phyloP scores from a whole-genome alignment of 257 asterid genomes.

The Asclepias syriaca region DNA sequence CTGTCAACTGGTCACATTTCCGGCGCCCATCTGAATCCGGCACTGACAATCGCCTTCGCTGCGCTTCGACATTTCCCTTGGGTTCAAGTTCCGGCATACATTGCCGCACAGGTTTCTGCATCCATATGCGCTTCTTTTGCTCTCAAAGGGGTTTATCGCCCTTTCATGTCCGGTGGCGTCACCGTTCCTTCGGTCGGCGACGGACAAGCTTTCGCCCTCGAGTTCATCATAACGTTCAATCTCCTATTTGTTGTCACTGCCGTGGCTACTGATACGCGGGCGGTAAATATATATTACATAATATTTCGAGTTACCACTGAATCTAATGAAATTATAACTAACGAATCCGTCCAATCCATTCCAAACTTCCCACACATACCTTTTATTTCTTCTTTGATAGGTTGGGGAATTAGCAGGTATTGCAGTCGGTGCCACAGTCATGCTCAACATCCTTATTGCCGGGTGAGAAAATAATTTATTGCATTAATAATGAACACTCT shows the following conservation, averaged over 20 bases:
- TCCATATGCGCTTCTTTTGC: slow-evolving; percentile 89
- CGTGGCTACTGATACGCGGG: slow-evolving; percentile 89
- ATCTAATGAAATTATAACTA: neutral
- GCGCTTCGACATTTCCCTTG: slow-evolving; percentile 89
- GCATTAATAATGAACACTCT: no score
- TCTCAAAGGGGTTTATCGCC: slow-evolving; percentile 73
- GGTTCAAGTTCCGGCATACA: slow-evolving; percentile 82
- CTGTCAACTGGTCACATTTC: slow-evolving; percentile 90
- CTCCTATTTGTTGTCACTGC: slow-evolving; percentile 87
- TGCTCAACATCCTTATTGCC: slow-evolving; percentile 85
- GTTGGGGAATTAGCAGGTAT: slow-evolving; percentile 67
- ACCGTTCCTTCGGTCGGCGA: slow-evolving; percentile 64
- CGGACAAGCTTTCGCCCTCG: slow-evolving; percentile 86
- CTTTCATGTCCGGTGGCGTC: slow-evolving; percentile 81
- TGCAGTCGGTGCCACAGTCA: slow-evolving; percentile 85
- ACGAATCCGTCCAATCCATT: neutral
- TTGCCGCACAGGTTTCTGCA: slow-evolving; percentile 76
- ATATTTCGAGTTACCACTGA: neutral
- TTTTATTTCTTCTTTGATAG: slow-evolving; percentile 3
- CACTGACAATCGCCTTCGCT: slow-evolving; percentile 84
- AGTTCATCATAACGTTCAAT: slow-evolving; percentile 74
- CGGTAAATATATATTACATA: slow-evolving; percentile 35
- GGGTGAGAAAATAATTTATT: slow-evolving; percentile 45
- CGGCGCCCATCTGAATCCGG: slow-evolving; percentile 89
- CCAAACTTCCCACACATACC: neutral